phyloP scores from a whole-genome alignment of 352 stramenopile species.

The Pythium apleroticum region DNA sequence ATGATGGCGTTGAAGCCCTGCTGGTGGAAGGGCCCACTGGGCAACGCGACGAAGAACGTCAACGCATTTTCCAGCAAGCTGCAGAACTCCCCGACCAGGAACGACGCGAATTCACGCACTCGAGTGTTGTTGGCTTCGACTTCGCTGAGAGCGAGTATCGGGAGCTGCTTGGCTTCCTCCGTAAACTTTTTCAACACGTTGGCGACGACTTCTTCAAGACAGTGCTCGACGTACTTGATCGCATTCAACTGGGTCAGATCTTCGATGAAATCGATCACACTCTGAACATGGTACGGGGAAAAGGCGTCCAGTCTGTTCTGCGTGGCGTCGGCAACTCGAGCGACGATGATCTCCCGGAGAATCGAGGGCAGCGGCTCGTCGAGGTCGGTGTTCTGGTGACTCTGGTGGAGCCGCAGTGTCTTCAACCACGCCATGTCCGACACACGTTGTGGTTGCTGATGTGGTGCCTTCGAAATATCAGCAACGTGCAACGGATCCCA shows the following conservation, averaged over 20 bases:
- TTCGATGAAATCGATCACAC: slow-evolving; percentile 52
- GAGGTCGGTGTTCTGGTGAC: background rate
- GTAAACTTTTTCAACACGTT: slow-evolving; percentile 35
- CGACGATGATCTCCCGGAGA: slow-evolving; percentile 55
- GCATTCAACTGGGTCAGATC: slow-evolving; percentile 38
- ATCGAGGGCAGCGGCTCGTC: slow-evolving; percentile 41
- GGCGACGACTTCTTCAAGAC: slow-evolving; percentile 31
- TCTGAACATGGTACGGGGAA: slow-evolving; percentile 54
- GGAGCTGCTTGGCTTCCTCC: slow-evolving; percentile 38
- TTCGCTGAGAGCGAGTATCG: slow-evolving; percentile 42
- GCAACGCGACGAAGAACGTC: slow-evolving; percentile 61
- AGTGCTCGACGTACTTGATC: slow-evolving; percentile 28
- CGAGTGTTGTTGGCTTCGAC: slow-evolving; percentile 5
- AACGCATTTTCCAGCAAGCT: slow-evolving; percentile 64
- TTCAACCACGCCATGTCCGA: slow-evolving; percentile 57
- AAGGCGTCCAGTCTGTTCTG: slow-evolving; percentile 58
- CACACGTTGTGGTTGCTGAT: slow-evolving; percentile 30
- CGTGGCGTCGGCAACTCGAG: slow-evolving; percentile 35
- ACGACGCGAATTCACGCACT: slow-evolving; percentile 33
- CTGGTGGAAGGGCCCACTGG: slow-evolving; percentile 31
- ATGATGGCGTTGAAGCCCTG: slow-evolving; percentile 56
- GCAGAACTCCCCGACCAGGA: slow-evolving; percentile 50
- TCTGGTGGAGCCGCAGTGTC: slow-evolving; percentile 39
- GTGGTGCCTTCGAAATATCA: slow-evolving; percentile 11
- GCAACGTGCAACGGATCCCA: slow-evolving; percentile 63